Base-by-base conservation (phyloP, 1,139 yeast genomes). In the Zygosaccharomyces sapae region DNA sequence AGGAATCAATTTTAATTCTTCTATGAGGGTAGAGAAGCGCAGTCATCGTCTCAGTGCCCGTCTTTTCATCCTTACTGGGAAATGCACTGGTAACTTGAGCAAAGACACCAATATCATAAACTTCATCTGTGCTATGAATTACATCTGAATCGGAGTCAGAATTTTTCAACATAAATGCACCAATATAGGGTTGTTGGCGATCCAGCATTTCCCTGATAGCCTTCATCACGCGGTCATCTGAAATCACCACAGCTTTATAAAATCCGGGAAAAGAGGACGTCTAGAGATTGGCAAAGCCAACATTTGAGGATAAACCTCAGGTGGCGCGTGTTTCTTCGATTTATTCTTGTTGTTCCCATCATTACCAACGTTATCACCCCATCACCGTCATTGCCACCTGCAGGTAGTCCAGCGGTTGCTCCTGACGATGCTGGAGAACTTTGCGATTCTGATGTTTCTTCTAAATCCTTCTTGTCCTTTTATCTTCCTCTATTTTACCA, bases 211-310 rank as follows among this genome's bases (percentile, higher is more conserved):
- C 87, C 53, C 80, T 78, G 41, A 88, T 76, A n/a, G 95, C 92
- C 58, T 79, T 81, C 61, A 86, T 84, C n/a, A 88, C 95, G 49
- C 83, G 81, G 6, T 85, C 83, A 65, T 89, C 95, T 2, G 89
- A 81, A 47, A 88, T 79, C 35, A 83, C 82, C 48, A 88, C 87
- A 5, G 92, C 86, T 59, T 80, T 78, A 61, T 79, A 80, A 55
- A 78, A 77, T 0, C 84, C 84, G 1, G 83, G 83, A 50, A 77
- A 47, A 80, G 59, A 1, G 86, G 86, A 48, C 85, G 74, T 49
- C 80, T 72, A 9, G 81, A 74, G 43, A 80, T 76, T 31, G 84
- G 83, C 16, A 80, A 57, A 0, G 83, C 84, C 56, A 80, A 63
- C 44, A 80, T 75, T 54, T 77, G 81, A 2, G 84, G 82, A 46